Conservation (phyloP, 441 rosid species). For the Codiaeum variegatum region DNA sequence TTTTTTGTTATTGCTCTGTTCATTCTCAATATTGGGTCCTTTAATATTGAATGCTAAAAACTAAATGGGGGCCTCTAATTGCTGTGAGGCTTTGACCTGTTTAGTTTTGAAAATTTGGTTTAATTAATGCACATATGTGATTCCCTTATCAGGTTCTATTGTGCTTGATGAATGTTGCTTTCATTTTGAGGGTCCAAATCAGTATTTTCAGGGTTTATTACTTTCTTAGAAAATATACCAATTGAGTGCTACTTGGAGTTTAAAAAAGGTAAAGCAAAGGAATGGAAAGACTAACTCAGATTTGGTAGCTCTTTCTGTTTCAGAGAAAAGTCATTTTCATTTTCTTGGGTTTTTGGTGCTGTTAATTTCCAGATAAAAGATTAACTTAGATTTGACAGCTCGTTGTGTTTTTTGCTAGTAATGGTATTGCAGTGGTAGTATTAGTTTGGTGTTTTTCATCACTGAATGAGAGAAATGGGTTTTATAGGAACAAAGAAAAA, state of each 20-base stretch:
- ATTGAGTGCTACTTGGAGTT: slow-evolving; percentile 43
- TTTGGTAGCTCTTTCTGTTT: slow-evolving; percentile 49
- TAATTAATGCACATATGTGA: too few relatives aligned
- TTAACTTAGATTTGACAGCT: slow-evolving; percentile 17
- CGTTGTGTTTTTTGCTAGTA: slow-evolving; percentile 17
- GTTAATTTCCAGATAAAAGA: slow-evolving; percentile 3
- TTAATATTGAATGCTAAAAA: too few relatives aligned
- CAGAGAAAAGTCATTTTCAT: slow-evolving; percentile 35
- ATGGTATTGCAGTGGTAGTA: slow-evolving; percentile 33
- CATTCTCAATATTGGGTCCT: too few relatives aligned
- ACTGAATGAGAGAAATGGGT: slow-evolving; percentile 43
- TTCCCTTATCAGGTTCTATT: too few relatives aligned
- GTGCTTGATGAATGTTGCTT: too few relatives aligned
- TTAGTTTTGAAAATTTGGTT: too few relatives aligned
- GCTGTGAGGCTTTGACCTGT: too few relatives aligned
- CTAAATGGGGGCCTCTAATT: too few relatives aligned
- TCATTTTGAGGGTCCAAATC: too few relatives aligned
- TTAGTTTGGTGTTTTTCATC: neutral
- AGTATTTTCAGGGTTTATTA: too few relatives aligned
- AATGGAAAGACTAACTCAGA: slow-evolving; percentile 36
- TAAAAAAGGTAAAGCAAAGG: slow-evolving; percentile 20
- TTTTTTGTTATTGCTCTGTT: too few relatives aligned
- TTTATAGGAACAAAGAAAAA: slow-evolving; percentile 23
- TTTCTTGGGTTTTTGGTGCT: slow-evolving; percentile 38
- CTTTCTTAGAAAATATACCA: slow-evolving; percentile 20